Evolutionary conservation across 257 asterid species (phyloP).

Genomic region (Sherardia arvensis): DNA sequence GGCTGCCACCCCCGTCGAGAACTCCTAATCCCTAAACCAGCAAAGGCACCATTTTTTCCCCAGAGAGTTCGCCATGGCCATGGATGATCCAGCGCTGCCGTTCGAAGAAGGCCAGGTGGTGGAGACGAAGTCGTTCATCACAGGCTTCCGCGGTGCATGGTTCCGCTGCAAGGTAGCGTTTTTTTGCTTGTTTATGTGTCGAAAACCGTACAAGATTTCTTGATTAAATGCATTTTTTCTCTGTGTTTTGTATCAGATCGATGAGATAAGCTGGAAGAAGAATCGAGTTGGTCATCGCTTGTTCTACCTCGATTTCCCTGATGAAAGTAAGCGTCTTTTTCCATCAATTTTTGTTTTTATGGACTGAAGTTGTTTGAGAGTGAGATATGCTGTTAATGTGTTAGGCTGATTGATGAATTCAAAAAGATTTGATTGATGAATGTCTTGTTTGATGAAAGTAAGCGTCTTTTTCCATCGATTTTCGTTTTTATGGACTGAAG

Average conservation of each 20-base stretch:
- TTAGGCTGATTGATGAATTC: no score
- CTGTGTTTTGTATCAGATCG: constrained; percentile 34
- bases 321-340: constrained; percentile 42
- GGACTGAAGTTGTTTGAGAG: neutral
- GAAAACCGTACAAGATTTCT: neutral
- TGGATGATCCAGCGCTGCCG: neutral
- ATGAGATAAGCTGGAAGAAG: constrained; percentile 12
- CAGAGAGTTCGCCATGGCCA: neutral
- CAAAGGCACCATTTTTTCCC: neutral
- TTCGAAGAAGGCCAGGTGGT: neutral
- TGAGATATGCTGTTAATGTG: no score
- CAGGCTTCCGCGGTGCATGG: constrained; percentile 1
- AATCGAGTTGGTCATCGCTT: constrained; percentile 15
- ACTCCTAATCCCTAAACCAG: neutral
- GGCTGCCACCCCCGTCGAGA: neutral
- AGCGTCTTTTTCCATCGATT: no score
- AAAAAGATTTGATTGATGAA: no score
- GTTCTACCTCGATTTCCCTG: constrained; percentile 52
- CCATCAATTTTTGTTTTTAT: neutral
- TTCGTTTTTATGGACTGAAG: no score
- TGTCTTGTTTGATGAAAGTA: no score
- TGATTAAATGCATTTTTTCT: neutral
- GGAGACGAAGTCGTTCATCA: neutral
- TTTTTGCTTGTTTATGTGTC: neutral
- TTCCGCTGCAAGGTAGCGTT: constrained; percentile 11